Conservation (phyloP, 2,329 filamentous ascomycete species). For the Aspergillus alliaceus region DNA sequence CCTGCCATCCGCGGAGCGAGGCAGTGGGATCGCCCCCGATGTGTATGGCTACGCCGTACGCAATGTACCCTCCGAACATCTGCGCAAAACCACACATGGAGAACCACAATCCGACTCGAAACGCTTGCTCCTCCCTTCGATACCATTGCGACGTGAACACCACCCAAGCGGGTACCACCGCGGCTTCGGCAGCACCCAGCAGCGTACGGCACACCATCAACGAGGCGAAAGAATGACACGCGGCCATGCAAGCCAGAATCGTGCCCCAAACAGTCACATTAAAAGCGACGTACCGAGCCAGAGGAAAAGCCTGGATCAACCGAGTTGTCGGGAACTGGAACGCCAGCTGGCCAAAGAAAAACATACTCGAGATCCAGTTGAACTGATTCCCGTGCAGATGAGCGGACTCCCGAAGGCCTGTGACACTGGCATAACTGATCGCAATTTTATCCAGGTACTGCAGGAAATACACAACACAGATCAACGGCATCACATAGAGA, state of each 20-base stretch:
- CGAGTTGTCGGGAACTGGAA: slow-evolving; percentile 43
- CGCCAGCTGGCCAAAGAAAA: slow-evolving; percentile 21
- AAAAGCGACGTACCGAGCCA: slow-evolving; percentile 40
- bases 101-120: slow-evolving; percentile 31
- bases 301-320: slow-evolving; percentile 40
- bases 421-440: slow-evolving; percentile 28
- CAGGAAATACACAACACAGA: slow-evolving; percentile 33
- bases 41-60: slow-evolving; percentile 32
- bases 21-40: slow-evolving; percentile 29
- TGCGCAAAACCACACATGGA: slow-evolving; percentile 34
- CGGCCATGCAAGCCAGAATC: slow-evolving; percentile 17
- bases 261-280: slow-evolving; percentile 39
- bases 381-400: slow-evolving; percentile 44
- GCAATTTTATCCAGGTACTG: slow-evolving; percentile 30
- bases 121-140: slow-evolving; percentile 32
- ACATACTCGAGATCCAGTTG: slow-evolving; percentile 43
- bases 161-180: slow-evolving; percentile 29
- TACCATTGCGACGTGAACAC: slow-evolving; percentile 35
- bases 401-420: slow-evolving; percentile 28
- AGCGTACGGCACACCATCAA: slow-evolving; percentile 53
- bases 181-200: slow-evolving; percentile 53
- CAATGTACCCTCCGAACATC: slow-evolving; percentile 41
- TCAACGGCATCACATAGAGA: slow-evolving; percentile 29
- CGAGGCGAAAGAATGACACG: slow-evolving; percentile 49
- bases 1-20: slow-evolving; percentile 35